Evolutionary conservation across 2,329 filamentous ascomycete genomes (phyloP), one percentile per base, ranked within the genome.

Genomic region (Shiraia sp.): DNA sequence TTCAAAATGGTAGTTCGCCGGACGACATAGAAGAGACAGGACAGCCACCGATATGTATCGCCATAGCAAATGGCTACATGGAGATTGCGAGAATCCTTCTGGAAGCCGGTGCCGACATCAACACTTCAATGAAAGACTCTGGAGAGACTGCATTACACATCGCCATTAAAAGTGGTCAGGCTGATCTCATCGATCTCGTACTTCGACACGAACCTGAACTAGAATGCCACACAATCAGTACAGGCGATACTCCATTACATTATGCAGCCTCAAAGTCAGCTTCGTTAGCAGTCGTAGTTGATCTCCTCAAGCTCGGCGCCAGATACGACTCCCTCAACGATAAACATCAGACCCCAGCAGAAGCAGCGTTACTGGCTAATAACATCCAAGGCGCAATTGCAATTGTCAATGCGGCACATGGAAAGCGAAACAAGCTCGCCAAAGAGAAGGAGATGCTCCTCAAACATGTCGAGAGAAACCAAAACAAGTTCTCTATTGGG

Each of bases 361-460:
- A 59, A 26, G 39, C 59, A 10, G 63, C 63, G 2, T 35, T 68
- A 9, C 37, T 60, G 10, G 40, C 51, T 12, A 45, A 55, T 7
- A 63, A 67, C 31, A 48, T 68, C 2, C 56, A 58, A 10, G 60
- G 52, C 16, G 60, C 63, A 6, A 53, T 67, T 12, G 56, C 59
- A 2, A 67, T 68, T 31, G 58, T 68, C 34, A 59, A 57, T 15
- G 54, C 56, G 32, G 57, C 65, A 22, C 54, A 57, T 26, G 55
- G 51, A 9, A 60, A 55, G 17, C 48, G 55, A 7, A 51, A 47
- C 27, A 55, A 57, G 28, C 45, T 68, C 1, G 34, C 25, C 1
- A 67, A 66, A 41, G 65, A 66, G 49, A 66, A 61, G 39, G 57
- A 61, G 6, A 50, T 65, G 57, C 46, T 68, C 0, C 36, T 67